phyloP scores from a whole-genome alignment of 148 eudicot species.

The Silene uniflora region DNA sequence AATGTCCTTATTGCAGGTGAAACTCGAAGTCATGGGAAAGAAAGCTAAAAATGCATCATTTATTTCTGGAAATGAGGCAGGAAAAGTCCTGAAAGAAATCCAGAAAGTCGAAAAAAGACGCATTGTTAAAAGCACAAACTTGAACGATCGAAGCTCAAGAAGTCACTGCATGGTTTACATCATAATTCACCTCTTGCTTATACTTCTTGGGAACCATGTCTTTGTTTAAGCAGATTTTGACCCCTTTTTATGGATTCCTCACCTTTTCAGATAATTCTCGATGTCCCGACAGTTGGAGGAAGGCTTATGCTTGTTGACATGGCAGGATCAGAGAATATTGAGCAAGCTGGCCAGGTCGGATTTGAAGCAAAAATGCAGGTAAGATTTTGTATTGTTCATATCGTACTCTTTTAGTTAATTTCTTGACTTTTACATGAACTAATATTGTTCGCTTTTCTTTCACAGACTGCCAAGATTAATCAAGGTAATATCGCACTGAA shows the following conservation, averaged over 20 bases:
- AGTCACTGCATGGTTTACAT: conserved; percentile 93
- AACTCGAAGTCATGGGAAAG: conserved; percentile 91
- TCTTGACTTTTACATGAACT: not conserved
- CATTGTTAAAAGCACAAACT: conserved; percentile 79
- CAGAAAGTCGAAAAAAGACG: conserved; percentile 96
- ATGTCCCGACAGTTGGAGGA: conserved; percentile 96
- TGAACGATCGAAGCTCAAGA: conserved; percentile 90
- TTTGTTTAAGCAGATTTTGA: not conserved
- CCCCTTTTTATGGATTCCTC: not conserved
- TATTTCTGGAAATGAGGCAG: conserved; percentile 91
- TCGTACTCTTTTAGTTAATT: not conserved
- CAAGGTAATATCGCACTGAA: conserved; percentile 90
- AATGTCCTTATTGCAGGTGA: conserved; percentile 48
- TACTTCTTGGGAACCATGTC: not conserved
- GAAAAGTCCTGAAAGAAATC: conserved; percentile 89
- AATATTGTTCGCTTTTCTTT: not conserved
- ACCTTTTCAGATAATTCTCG: conserved; percentile 71
- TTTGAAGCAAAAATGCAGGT: conserved; percentile 97
- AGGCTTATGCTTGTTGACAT: conserved; percentile 95
- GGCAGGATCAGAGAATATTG: conserved; percentile 99
- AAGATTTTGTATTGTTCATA: not conserved
- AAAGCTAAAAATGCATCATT: conserved; percentile 97
- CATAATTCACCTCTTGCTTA: not conserved
- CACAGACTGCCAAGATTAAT: conserved; percentile 93
- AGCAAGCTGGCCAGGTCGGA: conserved; percentile 95